Conservation (phyloP, 768 basidiomycete genomes). For the Tricholoma bakamatsutake region DNA sequence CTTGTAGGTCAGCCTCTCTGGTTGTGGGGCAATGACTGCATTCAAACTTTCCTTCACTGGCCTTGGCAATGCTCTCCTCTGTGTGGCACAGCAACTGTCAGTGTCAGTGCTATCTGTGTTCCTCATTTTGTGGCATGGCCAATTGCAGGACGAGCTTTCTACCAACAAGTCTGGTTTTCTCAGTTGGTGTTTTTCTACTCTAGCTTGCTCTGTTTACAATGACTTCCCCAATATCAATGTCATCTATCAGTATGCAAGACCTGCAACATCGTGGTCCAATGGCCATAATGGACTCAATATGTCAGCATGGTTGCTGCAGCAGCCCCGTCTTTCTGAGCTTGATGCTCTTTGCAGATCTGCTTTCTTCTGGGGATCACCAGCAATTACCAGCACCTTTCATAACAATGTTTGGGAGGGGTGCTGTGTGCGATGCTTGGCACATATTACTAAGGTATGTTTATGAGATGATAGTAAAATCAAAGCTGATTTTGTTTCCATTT, state of each 20-base stretch:
- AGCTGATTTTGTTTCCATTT: too few relatives aligned
- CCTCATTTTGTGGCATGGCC: slow-evolving; percentile 4
- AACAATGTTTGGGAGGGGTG: too few relatives aligned
- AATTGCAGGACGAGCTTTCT: slow-evolving; percentile 5
- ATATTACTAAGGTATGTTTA: too few relatives aligned
- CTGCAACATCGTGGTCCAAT: slow-evolving; percentile 10
- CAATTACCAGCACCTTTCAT: too few relatives aligned
- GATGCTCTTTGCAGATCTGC: not conserved
- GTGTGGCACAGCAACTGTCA: not conserved
- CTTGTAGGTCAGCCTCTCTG: too few relatives aligned
- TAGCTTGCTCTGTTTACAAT: not conserved
- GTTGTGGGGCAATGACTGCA: slow-evolving; percentile 46
- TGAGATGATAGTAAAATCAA: too few relatives aligned
- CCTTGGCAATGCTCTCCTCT: slow-evolving; percentile 44
- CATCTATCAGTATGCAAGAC: slow-evolving; percentile 1
- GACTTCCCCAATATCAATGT: slow-evolving; percentile 4
- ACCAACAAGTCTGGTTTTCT: slow-evolving; percentile 9
- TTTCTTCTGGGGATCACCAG: too few relatives aligned
- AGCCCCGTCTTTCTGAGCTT: not conserved
- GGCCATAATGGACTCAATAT: not conserved
- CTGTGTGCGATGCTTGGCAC: too few relatives aligned
- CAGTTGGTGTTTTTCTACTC: not conserved
- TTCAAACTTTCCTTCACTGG: slow-evolving; percentile 53
- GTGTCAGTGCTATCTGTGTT: not conserved
- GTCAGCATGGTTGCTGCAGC: not conserved